A percentile compares a stretch with the other conserved stretches of the same genome.
These are phyloP conservation scores for Pseudozyma sp. DNA, from an alignment of 1,284 basidiomycete genomes.

Conservation along the genomic window DNA sequence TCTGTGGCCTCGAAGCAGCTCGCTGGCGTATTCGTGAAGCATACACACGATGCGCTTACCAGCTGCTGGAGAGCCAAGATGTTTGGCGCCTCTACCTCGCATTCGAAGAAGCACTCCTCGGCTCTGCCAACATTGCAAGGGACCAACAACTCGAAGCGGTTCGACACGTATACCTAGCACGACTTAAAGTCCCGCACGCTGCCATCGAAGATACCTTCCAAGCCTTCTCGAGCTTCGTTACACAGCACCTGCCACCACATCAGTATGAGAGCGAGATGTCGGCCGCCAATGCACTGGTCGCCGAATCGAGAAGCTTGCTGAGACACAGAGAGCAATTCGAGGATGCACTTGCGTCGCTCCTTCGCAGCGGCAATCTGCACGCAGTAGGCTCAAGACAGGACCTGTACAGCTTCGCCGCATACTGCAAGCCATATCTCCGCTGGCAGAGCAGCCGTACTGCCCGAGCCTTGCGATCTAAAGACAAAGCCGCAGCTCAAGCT, in stretches of 20 bases:
- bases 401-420: slow-evolving; percentile 19
- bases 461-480: slow-evolving; percentile 36
- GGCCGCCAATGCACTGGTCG: slow-evolving; percentile 46
- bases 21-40: slow-evolving; percentile 39
- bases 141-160: slow-evolving; percentile 45
- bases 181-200: slow-evolving; percentile 54
- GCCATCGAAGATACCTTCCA: slow-evolving; percentile 56
- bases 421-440: slow-evolving; percentile 42
- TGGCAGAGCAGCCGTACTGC: slow-evolving; percentile 46
- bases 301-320: slow-evolving; percentile 25
- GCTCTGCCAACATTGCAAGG: slow-evolving; percentile 10
- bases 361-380: slow-evolving; percentile 3
- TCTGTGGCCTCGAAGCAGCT: slow-evolving; percentile 27
- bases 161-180: slow-evolving; percentile 52
- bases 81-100: slow-evolving; percentile 56
- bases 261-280: slow-evolving; percentile 61
- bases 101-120: slow-evolving; percentile 47
- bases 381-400: slow-evolving; percentile 23
- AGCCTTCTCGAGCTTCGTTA: slow-evolving; percentile 58
- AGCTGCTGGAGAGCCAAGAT: slow-evolving; percentile 44
- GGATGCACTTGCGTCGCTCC: slow-evolving; percentile 18
- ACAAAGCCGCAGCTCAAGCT: slow-evolving; percentile 31
- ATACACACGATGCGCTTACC: slow-evolving; percentile 44
- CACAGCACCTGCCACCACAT: slow-evolving; percentile 44
- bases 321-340: slow-evolving; percentile 50